Evolutionary conservation across 2,329 filamentous ascomycete genomes (phyloP), one percentile per base, ranked within the genome.

Genomic region (Claviceps pusilla): DNA sequence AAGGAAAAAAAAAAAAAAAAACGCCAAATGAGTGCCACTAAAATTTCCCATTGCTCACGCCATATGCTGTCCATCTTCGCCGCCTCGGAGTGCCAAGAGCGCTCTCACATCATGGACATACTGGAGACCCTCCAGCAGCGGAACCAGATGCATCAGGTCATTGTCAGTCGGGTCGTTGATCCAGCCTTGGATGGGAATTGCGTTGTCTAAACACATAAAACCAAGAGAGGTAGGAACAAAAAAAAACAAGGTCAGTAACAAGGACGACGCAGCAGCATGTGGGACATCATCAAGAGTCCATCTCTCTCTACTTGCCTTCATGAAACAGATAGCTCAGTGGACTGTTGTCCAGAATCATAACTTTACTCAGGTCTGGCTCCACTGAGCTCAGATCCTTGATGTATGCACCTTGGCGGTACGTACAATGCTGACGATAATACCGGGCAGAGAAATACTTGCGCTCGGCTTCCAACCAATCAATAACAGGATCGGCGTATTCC

Each of bases 291-390:
- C 43, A 46, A 14, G n/a, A 12, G 33, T 24, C 29, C 24, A 16
- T 14, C 12, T 19, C 12, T 14, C 14, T 16, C 14, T 41, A 66
- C 79, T 66, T 73, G 93, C 93, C 91, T 83, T 95, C 89, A 67
- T 97, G 91, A 71, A 97, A 97, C 72, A 96, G 87, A 72, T 97
- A 98, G 73, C 90, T 96, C 75, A 96, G 81, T 54, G 93, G 93
- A 69, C 89, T 96, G 67, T 98, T 98, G 73, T 98, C 93, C 69
- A 98, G 76, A 67, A 98, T 98, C 86, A 97, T 95, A 57, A 98
- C 93, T 71, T 89, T 94, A 72, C 90, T 96, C 65, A 98, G 74
- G 68, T 98, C 93, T 19, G 93, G 90, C 75, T 98, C 93, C 46
- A 98, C 89, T 54, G 89, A 88, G 67, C 89, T 93, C 55, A 98